A percentile compares a stretch with the other conserved stretches of the same genome.
These are phyloP conservation scores for Citrus australasica DNA, from an alignment of 345 rosid genomes.

Conservation along the genomic window DNA sequence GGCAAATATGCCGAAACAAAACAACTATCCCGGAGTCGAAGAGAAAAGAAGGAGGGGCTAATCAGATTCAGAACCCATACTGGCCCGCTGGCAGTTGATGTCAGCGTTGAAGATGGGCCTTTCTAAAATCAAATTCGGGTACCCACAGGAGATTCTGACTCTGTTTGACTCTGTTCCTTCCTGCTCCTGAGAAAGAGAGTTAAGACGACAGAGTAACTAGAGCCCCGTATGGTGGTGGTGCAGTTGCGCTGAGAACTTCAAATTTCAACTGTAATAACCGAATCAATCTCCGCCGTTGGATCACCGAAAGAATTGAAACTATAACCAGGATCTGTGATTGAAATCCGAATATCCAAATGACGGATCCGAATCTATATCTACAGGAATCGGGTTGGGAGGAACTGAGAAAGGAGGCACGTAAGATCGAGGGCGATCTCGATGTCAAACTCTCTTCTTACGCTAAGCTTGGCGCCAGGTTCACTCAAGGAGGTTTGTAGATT, in stretches of 20 bases:
- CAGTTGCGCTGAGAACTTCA: neutral
- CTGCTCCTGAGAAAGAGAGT: neutral
- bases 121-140: neutral
- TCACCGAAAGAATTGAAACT: neutral
- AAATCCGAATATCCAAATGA: slow-evolving; percentile 46
- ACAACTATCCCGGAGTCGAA: too few relatives aligned
- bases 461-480: slow-evolving; percentile 88
- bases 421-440: slow-evolving; percentile 96
- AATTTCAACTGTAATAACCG: slow-evolving; percentile 3
- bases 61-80: too few relatives aligned
- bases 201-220: neutral
- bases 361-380: slow-evolving; percentile 69
- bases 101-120: neutral
- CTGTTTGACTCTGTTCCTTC: neutral
- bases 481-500: slow-evolving; percentile 68
- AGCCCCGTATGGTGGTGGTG: neutral
- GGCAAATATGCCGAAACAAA: too few relatives aligned
- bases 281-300: slow-evolving; percentile 23
- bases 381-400: slow-evolving; percentile 99
- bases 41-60: too few relatives aligned
- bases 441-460: slow-evolving; percentile 98
- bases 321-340: slow-evolving; percentile 22
- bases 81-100: neutral
- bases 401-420: slow-evolving; percentile 84
- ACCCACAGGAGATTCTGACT: neutral